phyloP scores from a whole-genome alignment of 495 filamentous ascomycete genomes.

The Xylaria venustula region DNA sequence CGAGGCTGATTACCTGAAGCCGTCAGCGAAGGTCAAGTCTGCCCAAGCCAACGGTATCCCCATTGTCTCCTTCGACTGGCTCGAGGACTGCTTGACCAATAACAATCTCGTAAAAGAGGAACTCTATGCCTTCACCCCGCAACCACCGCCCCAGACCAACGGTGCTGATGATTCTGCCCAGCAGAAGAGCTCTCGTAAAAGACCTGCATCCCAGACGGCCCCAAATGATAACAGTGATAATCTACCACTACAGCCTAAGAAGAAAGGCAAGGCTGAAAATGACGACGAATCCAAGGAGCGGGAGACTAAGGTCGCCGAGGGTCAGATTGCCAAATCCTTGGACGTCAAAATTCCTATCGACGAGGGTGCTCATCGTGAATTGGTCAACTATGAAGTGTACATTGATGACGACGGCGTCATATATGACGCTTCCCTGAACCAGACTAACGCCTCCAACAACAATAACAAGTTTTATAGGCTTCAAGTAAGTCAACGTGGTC shows the following conservation, averaged over 20 bases:
- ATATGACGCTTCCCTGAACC: constrained; percentile 63
- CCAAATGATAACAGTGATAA: constrained; percentile 24
- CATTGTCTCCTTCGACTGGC: constrained; percentile 64
- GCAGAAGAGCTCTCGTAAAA: constrained; percentile 24
- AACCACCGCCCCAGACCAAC: constrained; percentile 20
- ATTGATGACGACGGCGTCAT: constrained; percentile 63
- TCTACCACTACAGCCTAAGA: constrained; percentile 29
- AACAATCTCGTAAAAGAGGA: constrained; percentile 45
- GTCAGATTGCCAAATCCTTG: constrained; percentile 43
- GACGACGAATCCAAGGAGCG: constrained; percentile 2
- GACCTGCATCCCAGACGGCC: constrained; percentile 16
- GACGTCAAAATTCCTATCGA: constrained; percentile 51
- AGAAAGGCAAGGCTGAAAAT: background rate
- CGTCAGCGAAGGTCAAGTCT: constrained; percentile 47
- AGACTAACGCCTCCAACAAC: constrained; percentile 57
- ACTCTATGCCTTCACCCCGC: constrained; percentile 21
- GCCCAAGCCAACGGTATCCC: constrained; percentile 48
- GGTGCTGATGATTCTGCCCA: constrained; percentile 16
- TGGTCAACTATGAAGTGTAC: constrained; percentile 51
- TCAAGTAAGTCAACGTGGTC: constrained; percentile 38
- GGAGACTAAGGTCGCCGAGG: constrained; percentile 21
- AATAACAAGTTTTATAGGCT: constrained; percentile 76
- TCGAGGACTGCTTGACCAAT: constrained; percentile 50
- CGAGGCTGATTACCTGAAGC: constrained; percentile 51
- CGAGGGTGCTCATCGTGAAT: constrained; percentile 30